Base-by-base conservation (phyloP, 495 filamentous ascomycete species). In the Daldinia grandis region DNA sequence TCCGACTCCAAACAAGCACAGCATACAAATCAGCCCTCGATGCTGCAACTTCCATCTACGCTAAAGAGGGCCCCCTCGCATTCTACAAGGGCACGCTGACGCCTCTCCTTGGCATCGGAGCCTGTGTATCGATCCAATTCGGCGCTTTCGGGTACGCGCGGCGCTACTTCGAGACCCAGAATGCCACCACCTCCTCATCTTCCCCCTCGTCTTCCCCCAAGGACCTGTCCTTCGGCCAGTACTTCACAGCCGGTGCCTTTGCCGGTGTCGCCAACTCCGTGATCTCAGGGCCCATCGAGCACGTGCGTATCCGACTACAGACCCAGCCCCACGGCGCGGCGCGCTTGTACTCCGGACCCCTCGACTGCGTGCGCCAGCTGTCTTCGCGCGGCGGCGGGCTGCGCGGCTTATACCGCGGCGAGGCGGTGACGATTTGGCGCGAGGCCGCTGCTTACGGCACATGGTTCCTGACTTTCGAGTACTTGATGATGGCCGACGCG, bases 61-160 rank as follows among this genome's bases (percentile, higher is more conserved):
- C 87, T 74, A 90, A 92, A 78, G 95, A 99, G 80, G 96, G 95
- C 2, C 85, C 94, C 1, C 76, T 90, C 3, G 95, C 95, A 50
- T 99, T 99, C 87, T 99, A 99, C 87, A 99, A 99, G 72, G 95
- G 95, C 68, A 98, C 96, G 2, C 83, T 98, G 58, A 98, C 96
- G n/a, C 95, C 95, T 1, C 83, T 99, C 33, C 86, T 99, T 35
- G 95, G 95, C 69, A 98, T 99, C 76, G 95, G 95, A 75, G 96
- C 96, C 64, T 99, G 95, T 77, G 95, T 98, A 33, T 95, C 93
- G 38, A 90, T 99, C 74, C 95, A 99, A 86, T 99, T 99, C 81
- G 95, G 95, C 70, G 95, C 90, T 74, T 99, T 98, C 88, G 93
- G 97, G 84, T 90, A 90, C 71, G 94, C 95, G 14, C 92, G 93